Base-by-base conservation (phyloP, 345 rosid species). In the Salix arbutifolia region DNA sequence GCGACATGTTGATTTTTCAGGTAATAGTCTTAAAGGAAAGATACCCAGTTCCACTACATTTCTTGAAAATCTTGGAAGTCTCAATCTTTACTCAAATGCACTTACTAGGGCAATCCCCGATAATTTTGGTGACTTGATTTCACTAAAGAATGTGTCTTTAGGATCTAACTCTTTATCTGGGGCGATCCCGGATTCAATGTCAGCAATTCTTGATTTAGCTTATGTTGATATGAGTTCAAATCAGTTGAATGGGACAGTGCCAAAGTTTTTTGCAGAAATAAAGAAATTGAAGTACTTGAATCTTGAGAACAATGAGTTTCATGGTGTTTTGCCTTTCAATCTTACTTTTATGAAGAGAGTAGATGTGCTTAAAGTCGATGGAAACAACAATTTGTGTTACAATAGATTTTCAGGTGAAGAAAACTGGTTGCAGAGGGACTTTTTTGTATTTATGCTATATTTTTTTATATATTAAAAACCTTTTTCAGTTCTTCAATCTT, bases 171-270 rank as follows among this genome's bases (percentile, higher is more conserved):
- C 92, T 16, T 71, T 96, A 12, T 93, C 98, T 9, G 99, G 99
- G 53, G 61, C 92, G 23, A 82, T 96, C 74, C 99, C 99, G 9
- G 92, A 84, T 60, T 89, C 99, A 1, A 77, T 96, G 78, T 86
- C 97, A 4, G 85, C 96, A 44, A 86, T 93, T 38, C 90, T 92
- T 10, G 94, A 90, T 19, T 81, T 96, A 44, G 77, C 85, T 28
- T 91, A 90, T 30, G 81, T 91, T 79, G 99, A 96, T 91, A 92
- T 96, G 86, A 89, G 98, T 72, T 88, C 91, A 2, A 96, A 96
- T 69, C 91, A 91, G 83, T 81, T 96, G 77, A 96, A 96, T 80
- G 98, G 98, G 66, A 92, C 97, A 3, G 82, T 96, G 19, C 99
- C 99, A 3, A 83, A 67, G 71, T 93, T 91, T 85, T 84, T 96